These are phyloP conservation scores for Proliferodiscus dingleyae DNA, from an alignment of 2,329 filamentous ascomycete species.

Conservation along the genomic window DNA sequence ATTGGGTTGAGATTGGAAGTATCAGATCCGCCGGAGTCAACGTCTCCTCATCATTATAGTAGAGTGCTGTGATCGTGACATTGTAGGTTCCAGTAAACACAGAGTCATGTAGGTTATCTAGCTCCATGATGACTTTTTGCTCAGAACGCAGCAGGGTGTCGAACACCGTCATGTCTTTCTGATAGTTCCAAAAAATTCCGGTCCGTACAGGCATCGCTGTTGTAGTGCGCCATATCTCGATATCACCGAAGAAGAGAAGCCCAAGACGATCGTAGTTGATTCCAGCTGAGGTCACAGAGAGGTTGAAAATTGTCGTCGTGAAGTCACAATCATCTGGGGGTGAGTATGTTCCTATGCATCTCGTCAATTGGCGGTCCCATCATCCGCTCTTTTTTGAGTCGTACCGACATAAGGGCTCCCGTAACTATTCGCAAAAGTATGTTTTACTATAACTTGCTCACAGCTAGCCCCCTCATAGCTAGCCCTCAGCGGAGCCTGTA, in stretches of 20 bases:
- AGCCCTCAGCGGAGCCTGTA: slow-evolving; percentile 19
- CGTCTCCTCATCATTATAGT: slow-evolving; percentile 29
- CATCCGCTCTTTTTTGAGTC: neutral
- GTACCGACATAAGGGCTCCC: slow-evolving; percentile 63
- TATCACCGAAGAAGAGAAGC: slow-evolving; percentile 55
- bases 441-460: slow-evolving; percentile 27
- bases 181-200: slow-evolving; percentile 50
- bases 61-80: slow-evolving; percentile 55
- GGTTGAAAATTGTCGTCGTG: slow-evolving; percentile 43
- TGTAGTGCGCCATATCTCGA: slow-evolving; percentile 60
- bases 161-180: slow-evolving; percentile 58
- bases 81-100: slow-evolving; percentile 68
- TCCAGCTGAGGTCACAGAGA: slow-evolving; percentile 55
- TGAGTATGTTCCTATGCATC: slow-evolving; percentile 9
- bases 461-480: slow-evolving; percentile 17
- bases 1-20: slow-evolving; percentile 49
- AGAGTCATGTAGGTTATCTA: slow-evolving; percentile 64
- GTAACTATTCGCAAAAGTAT: slow-evolving; percentile 67
- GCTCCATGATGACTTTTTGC: slow-evolving; percentile 61
- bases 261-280: slow-evolving; percentile 59
- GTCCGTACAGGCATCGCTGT: slow-evolving; percentile 56
- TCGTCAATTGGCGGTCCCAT: neutral
- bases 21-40: slow-evolving; percentile 53
- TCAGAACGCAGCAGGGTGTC: slow-evolving; percentile 60
- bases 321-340: slow-evolving; percentile 26